Base-by-base conservation (phyloP, 164 flowering plant genomes). In the Piper betle region DNA sequence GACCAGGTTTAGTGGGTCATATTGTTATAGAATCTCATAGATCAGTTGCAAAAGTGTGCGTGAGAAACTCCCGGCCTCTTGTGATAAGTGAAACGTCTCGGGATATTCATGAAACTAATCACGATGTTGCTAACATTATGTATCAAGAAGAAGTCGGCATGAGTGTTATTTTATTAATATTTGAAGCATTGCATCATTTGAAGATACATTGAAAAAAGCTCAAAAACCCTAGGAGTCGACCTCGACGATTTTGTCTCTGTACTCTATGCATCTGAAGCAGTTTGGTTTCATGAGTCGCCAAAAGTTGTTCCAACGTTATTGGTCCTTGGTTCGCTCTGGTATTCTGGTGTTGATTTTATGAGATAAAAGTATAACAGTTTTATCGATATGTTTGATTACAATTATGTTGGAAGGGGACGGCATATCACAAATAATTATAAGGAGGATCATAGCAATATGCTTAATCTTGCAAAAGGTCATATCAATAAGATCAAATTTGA, bases 171-270 rank as follows among this genome's bases (percentile, higher is more conserved):
- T 93, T 69, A 87, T 75, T 60, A 93, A n/a, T n/a, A n/a, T 93
- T 74, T 96, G 97, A 53, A 93, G 94, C 76, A 83, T 87, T 52
- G 98, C 89, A 48, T 79, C 90, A 15, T 92, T 92, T 73, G 98
- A 92, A 76, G 94, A 87, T 77, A 93, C 87, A 67, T 64, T 93
- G 75, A 94, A 93, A 75, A 96, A 87, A 78, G 96, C 98, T 58
- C 98, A 93, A 60, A 86, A 83, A 72, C 82, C 87, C 66, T 93
- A 54, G 89, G 91, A 4, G 76, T 82, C 18, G 94, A 93, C 56
- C 74, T 90, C 53, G 97, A 89, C 74, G 80, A 87, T 71, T 80
- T 68, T 77, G 80, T 93, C 70, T 97, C 98, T 62, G 94, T 93
- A 12, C 84, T 84, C 25, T 93, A 90, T 68, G 77, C 68, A 5